Evolutionary conservation across 2,329 filamentous ascomycete genomes (phyloP), one percentile per base, ranked within the genome.

Genomic region (Aspergillus ustus): DNA sequence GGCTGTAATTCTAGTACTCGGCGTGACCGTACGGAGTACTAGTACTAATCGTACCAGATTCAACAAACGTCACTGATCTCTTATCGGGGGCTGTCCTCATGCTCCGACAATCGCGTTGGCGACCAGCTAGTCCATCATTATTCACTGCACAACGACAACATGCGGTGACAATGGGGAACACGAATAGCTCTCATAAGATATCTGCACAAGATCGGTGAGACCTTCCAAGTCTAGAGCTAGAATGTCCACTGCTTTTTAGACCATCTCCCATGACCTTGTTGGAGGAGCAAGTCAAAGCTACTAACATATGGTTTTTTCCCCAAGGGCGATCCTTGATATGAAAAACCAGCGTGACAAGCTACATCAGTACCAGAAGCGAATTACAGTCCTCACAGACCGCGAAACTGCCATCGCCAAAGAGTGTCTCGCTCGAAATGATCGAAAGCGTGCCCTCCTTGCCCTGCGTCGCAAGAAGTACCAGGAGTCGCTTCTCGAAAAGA

Each of bases 301-400:
- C 37, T 43, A 51, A 50, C 40, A 19, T 2, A 37, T 25, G 46
- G 1, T 25, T 15, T 15, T n/a, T 9, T 31, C 37, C 13, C 13
- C 9, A 37, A 97, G 93, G 82, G 94, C 94, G 63, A 97, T 98
- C 79, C 90, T 98, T 73, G 93, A 98, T 80, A 91, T 98, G 82
- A 98, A 98, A 82, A 92, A 88, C 79, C 94, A 98, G 82, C 93
- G 95, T 77, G 95, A 99, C 83, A 96, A 93, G 78, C 89, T 99
- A 3, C 93, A 96, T 73, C 93, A 96, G 77, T 98, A 98, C 82
- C 94, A 97, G 79, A 90, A 91, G 72, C 91, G 91, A 72, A 95
- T 99, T 74, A 90, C 89, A 40, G 84, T 91, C 55, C 87, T 99
- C 43, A 97, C 94, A 7, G 86, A 89, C 73, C 90, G 90, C 67